These are phyloP conservation scores for Sequoia sempervirens DNA, from an alignment of 75 land plant species.

Conservation along the genomic window DNA sequence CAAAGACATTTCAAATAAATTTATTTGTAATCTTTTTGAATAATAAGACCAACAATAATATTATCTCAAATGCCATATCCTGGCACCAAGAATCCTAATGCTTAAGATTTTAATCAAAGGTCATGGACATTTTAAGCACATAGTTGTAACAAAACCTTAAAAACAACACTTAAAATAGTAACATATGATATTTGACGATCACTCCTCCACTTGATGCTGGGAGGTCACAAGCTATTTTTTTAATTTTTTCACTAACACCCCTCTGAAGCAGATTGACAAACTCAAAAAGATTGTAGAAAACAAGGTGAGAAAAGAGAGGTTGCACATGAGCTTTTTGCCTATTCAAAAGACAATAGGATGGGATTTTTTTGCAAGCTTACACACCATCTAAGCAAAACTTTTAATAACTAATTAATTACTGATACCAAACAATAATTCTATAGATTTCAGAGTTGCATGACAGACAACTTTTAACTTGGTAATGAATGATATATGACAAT, in stretches of 20 bases:
- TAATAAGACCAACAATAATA: neutral
- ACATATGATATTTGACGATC: neutral
- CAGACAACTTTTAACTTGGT: too few relatives aligned
- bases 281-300: neutral
- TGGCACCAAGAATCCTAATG: neutral
- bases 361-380: neutral
- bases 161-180: neutral
- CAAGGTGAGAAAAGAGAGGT: neutral
- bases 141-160: neutral
- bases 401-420: too few relatives aligned
- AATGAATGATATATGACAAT: too few relatives aligned
- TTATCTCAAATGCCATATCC: neutral
- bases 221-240: too few relatives aligned
- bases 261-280: neutral
- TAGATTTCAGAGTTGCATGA: too few relatives aligned
- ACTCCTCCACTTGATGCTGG: neutral
- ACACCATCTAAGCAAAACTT: too few relatives aligned
- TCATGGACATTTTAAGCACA: neutral
- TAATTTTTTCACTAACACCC: too few relatives aligned
- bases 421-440: too few relatives aligned
- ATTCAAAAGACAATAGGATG: neutral
- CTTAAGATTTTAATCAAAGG: neutral
- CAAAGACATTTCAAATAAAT: neutral
- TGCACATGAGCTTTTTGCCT: neutral
- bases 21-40: neutral